Evolutionary conservation across 176 grass and related monocot genomes (phyloP).

Genomic region (Avena atlantica): DNA sequence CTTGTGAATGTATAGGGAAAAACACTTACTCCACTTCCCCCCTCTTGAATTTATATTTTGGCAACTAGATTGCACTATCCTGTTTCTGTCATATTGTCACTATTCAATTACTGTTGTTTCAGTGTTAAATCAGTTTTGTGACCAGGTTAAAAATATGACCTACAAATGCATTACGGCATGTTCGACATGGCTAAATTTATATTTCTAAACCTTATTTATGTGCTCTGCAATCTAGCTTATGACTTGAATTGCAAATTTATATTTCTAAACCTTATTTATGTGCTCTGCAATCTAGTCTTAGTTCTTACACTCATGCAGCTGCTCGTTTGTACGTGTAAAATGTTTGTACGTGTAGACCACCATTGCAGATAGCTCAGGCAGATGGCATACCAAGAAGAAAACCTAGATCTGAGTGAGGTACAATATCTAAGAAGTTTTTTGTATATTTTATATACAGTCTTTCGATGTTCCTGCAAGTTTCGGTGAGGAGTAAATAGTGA

Average conservation of each 20-base stretch:
- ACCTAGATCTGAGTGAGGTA: too few species aligned
- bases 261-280: too few species aligned
- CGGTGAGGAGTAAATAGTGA: too few species aligned
- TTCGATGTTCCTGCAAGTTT: too few species aligned
- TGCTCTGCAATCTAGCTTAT: neutral
- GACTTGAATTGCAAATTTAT: conserved; percentile 13
- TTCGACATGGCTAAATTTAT: neutral
- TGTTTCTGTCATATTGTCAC: neutral
- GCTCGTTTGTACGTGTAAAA: too few species aligned
- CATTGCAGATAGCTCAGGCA: too few species aligned
- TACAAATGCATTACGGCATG: neutral
- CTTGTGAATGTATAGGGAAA: conserved; percentile 12
- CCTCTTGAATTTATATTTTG: conserved; percentile 19
- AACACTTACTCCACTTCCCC: neutral
- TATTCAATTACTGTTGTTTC: conserved; percentile 23
- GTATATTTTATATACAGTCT: too few species aligned
- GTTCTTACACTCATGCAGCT: too few species aligned
- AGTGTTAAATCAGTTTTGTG: neutral
- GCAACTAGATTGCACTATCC: conserved; percentile 3
- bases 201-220: neutral
- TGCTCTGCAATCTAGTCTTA: too few species aligned
- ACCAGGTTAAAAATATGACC: neutral
- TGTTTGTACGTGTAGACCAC: too few species aligned
- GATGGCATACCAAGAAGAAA: too few species aligned
- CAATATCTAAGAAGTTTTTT: too few species aligned